Conservation (phyloP, 306 rosid genomes). For the Abrus pulchellus region DNA sequence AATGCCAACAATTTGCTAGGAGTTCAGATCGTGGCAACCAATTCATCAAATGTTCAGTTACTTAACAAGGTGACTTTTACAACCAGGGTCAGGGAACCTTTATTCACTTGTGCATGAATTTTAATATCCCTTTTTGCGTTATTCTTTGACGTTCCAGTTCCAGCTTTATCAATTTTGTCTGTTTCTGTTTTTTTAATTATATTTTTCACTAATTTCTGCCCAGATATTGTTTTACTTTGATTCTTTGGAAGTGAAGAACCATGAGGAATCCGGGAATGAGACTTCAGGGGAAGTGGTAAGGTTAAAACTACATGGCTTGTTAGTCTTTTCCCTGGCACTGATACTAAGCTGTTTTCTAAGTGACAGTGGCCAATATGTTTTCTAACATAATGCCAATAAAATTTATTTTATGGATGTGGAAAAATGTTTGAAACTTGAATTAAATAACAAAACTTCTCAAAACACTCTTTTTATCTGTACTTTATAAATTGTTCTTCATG, state of each 20-base stretch:
- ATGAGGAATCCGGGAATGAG: constrained; percentile 53
- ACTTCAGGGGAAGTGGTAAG: constrained; percentile 66
- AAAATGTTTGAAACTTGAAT: constrained; percentile 18
- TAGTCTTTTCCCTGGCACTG: constrained; percentile 40
- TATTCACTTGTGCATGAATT: constrained; percentile 40
- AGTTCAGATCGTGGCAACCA: constrained; percentile 79
- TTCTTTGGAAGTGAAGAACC: constrained; percentile 67
- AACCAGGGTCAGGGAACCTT: constrained; percentile 33
- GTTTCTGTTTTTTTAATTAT: constrained; percentile 27
- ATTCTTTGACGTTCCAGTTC: constrained; percentile 24
- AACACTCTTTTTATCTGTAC: constrained; percentile 21
- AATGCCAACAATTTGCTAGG: constrained; percentile 67
- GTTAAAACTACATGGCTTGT: constrained; percentile 22
- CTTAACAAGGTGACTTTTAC: constrained; percentile 73
- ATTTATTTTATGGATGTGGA: constrained; percentile 27
- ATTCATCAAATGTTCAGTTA: constrained; percentile 76
- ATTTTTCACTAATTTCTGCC: constrained; percentile 24
- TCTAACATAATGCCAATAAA: constrained; percentile 25
- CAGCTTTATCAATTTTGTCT: constrained; percentile 28
- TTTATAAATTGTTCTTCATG: constrained; percentile 28
- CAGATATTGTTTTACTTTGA: constrained; percentile 78
- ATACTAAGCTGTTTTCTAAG: constrained; percentile 25
- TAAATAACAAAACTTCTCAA: constrained; percentile 11
- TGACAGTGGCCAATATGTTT: constrained; percentile 22
- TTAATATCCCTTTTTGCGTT: constrained; percentile 13